Base-by-base conservation (phyloP, 2,329 filamentous ascomycete species). In the Colletotrichum sp. region DNA sequence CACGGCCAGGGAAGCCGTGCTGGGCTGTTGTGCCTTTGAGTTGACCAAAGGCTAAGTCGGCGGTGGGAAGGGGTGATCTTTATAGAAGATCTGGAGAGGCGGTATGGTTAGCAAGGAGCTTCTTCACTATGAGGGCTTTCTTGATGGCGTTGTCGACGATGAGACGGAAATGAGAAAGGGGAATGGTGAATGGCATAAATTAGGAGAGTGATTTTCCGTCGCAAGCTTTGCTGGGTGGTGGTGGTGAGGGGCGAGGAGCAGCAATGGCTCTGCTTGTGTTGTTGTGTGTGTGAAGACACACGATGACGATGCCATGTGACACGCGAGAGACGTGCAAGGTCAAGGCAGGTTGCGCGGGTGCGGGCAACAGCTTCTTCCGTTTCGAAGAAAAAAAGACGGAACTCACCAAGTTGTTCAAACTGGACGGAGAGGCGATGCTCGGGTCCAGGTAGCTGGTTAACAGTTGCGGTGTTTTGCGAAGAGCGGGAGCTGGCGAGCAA, bases 1-100 rank as follows among this genome's bases (percentile, higher is more conserved):
- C 79, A 90, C 90, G 92, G 92, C 91, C 87, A 83, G 84, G 83
- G 86, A 87, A 93, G 92, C 92, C 92, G 92, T 93, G 84, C 83
- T 92, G 85, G 80, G 82, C 79, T 79, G 74, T 80, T 82, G 84
- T 89, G 91, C 92, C 91, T 93, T 93, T 93, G 91, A 89, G 79
- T 81, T 86, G 90, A 92, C 90, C 92, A 93, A 93, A 93, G 92
- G 92, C 91, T 85, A 86, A 78, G 77, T 78, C 77, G 55, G 70
- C 49, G 70, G 55, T 77, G 66, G 28, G 32, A 68, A 57, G 69
- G 60, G 36, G 49, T 15, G 69, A 72, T 79, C 77, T 78, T 73
- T 66, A 68, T 66, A 66, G 18, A 77, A 77, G 77, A 78, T 78
- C 77, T 78, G 52, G 32, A 21, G 18, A 34, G 18, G 30, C 6